Base-by-base conservation (phyloP, 2,329 filamentous ascomycete genomes). In the Monilinia polystroma region DNA sequence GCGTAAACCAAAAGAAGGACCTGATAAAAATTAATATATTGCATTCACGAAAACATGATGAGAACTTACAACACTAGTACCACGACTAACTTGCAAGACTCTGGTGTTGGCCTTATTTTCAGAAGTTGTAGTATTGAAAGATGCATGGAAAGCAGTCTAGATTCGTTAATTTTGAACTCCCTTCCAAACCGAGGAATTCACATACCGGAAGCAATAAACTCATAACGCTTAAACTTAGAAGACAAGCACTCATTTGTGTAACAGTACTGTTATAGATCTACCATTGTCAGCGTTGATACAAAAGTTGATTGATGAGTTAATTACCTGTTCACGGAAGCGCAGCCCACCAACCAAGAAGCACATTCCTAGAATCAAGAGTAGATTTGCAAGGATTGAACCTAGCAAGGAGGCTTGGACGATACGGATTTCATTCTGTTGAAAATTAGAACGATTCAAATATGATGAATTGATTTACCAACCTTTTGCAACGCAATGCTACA, bases 171-270 rank as follows among this genome's bases (percentile, higher is more conserved):
- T 52, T 3, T 8, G 4, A 16, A 20, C 41, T 6, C 20, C 26
- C 8, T 11, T 20, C 29, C 10, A 23, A 20, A 8, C 7, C 43
- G 38, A 32, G 32, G n/a, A 12, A 11, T 49, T 5, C 18, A 79
- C 85, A 72, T 79, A 90, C 89, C 1, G 93, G 93, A 16, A 97
- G 80, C 35, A 97, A 84, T 29, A 97, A 82, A 81, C 93, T 97
- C 79, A 92, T 93, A 68, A 96, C 93, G 75, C 91, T 93, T 78
- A 97, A 79, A 81, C 92, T 96, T 72, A 97, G 85, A 73, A 97
- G 83, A 80, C 92, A 96, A 63, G 93, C 93, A 76, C 92, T 97
- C 92, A 97, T 97, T 77, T 97, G 93, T 0, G 93, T 97, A 67
- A 97, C 92, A 29, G 92, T 97, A 79, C 88, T 95, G 80, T 97